Evolutionary conservation across 2,329 filamentous ascomycete species (phyloP).

Genomic region (Hypoxylon sp.): DNA sequence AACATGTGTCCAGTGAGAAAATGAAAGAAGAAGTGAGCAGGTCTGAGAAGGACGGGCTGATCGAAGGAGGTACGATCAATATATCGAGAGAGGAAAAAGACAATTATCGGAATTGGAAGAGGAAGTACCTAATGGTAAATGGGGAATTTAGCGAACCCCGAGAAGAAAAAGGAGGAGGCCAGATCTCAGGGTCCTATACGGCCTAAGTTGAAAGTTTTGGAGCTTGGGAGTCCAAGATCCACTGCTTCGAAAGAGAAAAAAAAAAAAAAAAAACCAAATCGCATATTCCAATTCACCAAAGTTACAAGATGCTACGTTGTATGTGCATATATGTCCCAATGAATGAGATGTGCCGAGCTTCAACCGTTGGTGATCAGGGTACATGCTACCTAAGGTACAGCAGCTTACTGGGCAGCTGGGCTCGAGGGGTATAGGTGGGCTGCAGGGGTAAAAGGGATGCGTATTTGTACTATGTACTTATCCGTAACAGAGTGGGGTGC

Average conservation of each 20-base stretch:
- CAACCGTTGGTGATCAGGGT: constrained; percentile 1
- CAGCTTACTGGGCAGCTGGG: not conserved
- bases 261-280: constrained; percentile 15
- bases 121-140: constrained; percentile 3
- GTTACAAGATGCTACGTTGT: not conserved
- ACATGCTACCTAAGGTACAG: not conserved
- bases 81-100: constrained; percentile 19
- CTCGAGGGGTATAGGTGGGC: not conserved
- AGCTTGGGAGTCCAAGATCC: constrained; percentile 27
- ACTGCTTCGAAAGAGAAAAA: constrained; percentile 8
- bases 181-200: constrained; percentile 42
- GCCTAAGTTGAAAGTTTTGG: constrained; percentile 31
- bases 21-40: constrained; percentile 25
- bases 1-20: constrained; percentile 13
- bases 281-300: constrained; percentile 2
- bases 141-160: constrained; percentile 20
- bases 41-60: constrained; percentile 7
- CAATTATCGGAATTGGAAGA: no score
- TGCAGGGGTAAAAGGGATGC: not conserved
- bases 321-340: not conserved
- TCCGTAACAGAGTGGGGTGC: constrained; percentile 1
- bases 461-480: no score
- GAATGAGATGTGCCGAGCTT: constrained; percentile 14
- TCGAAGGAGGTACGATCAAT: constrained; percentile 19
- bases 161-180: constrained; percentile 33